Evolutionary conservation across 768 basidiomycete genomes (phyloP), one percentile per base, ranked within the genome.

Genomic region (Rhodotorula kratochvilovae): DNA sequence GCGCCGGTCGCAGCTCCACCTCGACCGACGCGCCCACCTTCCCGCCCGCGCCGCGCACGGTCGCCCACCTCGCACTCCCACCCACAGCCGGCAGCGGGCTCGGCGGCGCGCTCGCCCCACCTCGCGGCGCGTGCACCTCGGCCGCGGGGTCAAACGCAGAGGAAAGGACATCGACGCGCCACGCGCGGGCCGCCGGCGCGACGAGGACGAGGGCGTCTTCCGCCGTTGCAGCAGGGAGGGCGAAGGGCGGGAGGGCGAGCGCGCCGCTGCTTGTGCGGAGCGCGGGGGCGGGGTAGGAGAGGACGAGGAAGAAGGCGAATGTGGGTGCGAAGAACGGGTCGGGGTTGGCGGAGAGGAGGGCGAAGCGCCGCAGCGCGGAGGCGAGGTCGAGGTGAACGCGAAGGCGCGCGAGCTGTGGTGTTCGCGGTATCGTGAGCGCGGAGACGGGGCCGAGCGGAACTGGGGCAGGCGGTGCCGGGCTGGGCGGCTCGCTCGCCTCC

Each of bases 131-230:
- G 2, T 46, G 31, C 42, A 45, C 31, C n/a, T 54, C 51, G 11
- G 3, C 2, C 12, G n/a, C 36, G n/a, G 29, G n/a, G 31, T 35
- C 35, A 16, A 63, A 51, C 11, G 50, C 51, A 27, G 8, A 3
- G 50, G 61, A 27, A 21, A 63, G 51, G 8, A 54, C 50, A 39
- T 63, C 62, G 62, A 63, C 62, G 15, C 39, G 62, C 23, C 10
- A 4, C 10, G 17, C 11, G 2, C 6, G 31, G 12, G 7, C 0
- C 31, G 54, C 25, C 13, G 51, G n/a, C 6, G 56, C 36, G 42
- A 59, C 58, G 29, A 25, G 2, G 2, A 70, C 63, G 63, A 70
- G 25, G 2, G 56, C 48, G 6, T 70, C 57, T 17, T 70, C 68
- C 23, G 5, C 2, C 5, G 15, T 13, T 0, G 68, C 68, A 33